A percentile compares a stretch with the other conserved stretches of the same genome.
phyloP scores from a whole-genome alignment of 768 basidiomycete species.

The Lentinula raphanica region DNA sequence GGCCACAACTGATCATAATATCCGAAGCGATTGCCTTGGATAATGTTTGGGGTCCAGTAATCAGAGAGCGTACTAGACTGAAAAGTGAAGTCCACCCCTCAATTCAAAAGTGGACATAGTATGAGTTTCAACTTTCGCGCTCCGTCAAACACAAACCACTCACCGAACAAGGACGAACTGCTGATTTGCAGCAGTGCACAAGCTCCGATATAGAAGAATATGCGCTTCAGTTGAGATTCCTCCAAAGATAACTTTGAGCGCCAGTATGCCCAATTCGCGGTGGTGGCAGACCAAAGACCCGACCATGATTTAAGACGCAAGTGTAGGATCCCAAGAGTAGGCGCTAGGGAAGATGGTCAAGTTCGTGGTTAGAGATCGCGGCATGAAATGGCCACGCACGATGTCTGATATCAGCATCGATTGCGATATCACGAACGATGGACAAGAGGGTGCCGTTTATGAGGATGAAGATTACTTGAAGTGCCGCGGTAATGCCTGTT shows the following conservation, averaged over 20 bases:
- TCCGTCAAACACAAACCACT: neutral
- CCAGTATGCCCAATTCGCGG: conserved; percentile 3
- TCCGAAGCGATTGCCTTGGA: neutral
- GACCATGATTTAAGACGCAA: conserved; percentile 11
- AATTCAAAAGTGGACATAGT: too few relatives aligned
- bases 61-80: neutral
- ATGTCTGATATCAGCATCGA: neutral
- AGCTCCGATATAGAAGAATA: conserved; percentile 5
- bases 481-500: conserved; percentile 5
- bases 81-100: too few relatives aligned
- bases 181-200: conserved; percentile 8
- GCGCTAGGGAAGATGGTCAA: conserved; percentile 2
- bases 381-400: too few relatives aligned
- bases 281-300: neutral
- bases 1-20: neutral
- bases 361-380: too few relatives aligned
- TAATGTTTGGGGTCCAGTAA: neutral
- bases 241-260: neutral
- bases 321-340: conserved; percentile 9
- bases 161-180: conserved; percentile 10
- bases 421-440: conserved; percentile 2
- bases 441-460: conserved; percentile 1
- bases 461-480: neutral
- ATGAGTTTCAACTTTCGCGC: too few relatives aligned
- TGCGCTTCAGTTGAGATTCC: neutral